phyloP scores from a whole-genome alignment of 257 asterid genomes.

The Solanum gandarillasii region DNA sequence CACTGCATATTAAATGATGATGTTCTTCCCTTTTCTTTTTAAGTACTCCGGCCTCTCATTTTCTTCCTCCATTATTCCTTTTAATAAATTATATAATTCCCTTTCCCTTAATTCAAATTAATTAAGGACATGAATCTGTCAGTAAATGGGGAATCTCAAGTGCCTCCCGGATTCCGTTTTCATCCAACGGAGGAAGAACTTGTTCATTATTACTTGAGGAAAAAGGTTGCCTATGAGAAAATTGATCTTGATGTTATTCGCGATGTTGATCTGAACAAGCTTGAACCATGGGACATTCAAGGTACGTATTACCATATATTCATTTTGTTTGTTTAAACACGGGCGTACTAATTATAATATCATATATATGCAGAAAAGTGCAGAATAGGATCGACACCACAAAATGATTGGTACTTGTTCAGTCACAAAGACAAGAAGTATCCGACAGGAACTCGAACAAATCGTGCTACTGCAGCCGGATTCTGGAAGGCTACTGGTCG shows the following conservation, averaged over 20 bases:
- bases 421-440: constrained; percentile 91
- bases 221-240: constrained; percentile 55
- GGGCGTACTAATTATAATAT: no score
- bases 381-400: constrained; percentile 79
- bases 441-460: constrained; percentile 81
- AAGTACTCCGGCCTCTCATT: background rate
- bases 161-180: constrained; percentile 89
- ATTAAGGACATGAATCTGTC: constrained; percentile 43
- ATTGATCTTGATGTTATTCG: constrained; percentile 88
- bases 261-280: constrained; percentile 85
- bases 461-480: constrained; percentile 86
- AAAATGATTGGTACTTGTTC: constrained; percentile 87
- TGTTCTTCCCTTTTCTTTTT: constrained; percentile 27
- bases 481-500: constrained; percentile 96
- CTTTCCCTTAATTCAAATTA: no score
- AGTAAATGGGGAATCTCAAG: constrained; percentile 75
- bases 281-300: constrained; percentile 97
- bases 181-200: constrained; percentile 95
- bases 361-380: constrained; percentile 40
- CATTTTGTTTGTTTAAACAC: no score
- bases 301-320: constrained; percentile 16
- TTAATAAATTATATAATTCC: no score
- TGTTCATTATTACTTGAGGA: constrained; percentile 70
- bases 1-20: constrained; percentile 40
- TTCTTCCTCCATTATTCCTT: background rate